These are phyloP conservation scores for Nyctanthes arbortristis DNA, from an alignment of 257 asterid genomes.

Conservation along the genomic window DNA sequence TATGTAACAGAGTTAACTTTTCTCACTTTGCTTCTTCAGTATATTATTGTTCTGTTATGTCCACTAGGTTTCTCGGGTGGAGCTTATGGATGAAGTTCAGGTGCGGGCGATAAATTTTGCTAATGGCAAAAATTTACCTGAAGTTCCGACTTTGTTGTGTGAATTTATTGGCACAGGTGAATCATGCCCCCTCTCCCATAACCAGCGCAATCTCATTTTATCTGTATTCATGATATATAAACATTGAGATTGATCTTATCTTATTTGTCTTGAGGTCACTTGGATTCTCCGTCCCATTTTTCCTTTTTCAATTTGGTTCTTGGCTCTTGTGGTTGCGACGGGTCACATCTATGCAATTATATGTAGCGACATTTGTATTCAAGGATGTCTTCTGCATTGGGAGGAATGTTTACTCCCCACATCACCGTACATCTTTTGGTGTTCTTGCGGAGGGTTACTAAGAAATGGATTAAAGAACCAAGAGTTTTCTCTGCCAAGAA, in stretches of 20 bases:
- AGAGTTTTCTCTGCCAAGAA: too few species aligned
- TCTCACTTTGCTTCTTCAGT: conserved; percentile 9
- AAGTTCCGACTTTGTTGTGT: conserved; percentile 94
- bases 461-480: too few species aligned
- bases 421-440: too few species aligned
- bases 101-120: conserved; percentile 86
- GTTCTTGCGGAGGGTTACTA: too few species aligned
- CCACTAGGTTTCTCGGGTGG: conserved; percentile 87
- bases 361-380: background rate
- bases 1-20: conserved; percentile 1
- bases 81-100: conserved; percentile 97
- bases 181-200: conserved; percentile 15
- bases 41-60: conserved; percentile 11
- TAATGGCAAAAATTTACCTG: conserved; percentile 85
- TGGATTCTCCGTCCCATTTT: background rate
- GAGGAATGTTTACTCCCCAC: too few species aligned
- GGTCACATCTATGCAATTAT: too few species aligned
- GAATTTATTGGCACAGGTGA: conserved; percentile 98
- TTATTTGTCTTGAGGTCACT: background rate
- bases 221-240: background rate
- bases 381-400: too few species aligned
- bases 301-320: background rate
- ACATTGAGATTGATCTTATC: too few species aligned
- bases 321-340: too few species aligned
- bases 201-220: background rate